phyloP scores from a whole-genome alignment of 371 early-diverging fungal species.

The Rhizopus arrhizus region DNA sequence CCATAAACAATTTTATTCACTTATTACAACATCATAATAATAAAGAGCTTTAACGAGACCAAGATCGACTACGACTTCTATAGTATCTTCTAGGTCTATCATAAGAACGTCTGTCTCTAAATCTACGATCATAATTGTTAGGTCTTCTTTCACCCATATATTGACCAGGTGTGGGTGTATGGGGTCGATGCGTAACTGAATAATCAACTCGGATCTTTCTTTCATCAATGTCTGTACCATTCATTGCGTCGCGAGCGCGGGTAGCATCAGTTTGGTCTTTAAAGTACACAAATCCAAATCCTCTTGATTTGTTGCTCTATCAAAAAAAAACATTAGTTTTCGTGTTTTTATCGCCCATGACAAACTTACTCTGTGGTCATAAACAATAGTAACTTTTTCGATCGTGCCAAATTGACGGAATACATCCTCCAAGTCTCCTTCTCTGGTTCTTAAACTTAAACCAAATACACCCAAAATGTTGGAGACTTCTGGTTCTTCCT shows the following conservation, averaged over 20 bases:
- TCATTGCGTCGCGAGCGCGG: constrained; percentile 72
- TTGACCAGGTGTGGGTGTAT: constrained; percentile 71
- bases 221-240: constrained; percentile 63
- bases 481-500: constrained; percentile 52
- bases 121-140: constrained; percentile 24
- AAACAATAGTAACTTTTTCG: constrained; percentile 62
- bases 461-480: constrained; percentile 83
- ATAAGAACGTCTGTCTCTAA: constrained; percentile 25
- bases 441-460: constrained; percentile 70
- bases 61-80: constrained; percentile 46
- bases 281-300: constrained; percentile 90
- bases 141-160: constrained; percentile 64
- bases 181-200: constrained; percentile 68
- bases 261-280: constrained; percentile 74
- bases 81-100: constrained; percentile 41
- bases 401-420: constrained; percentile 70
- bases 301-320: constrained; percentile 58
- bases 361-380: constrained; percentile 57
- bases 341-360: background rate
- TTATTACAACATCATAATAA: constrained; percentile 17
- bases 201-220: constrained; percentile 82
- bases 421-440: constrained; percentile 67
- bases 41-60: constrained; percentile 34
- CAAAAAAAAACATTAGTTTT: background rate
- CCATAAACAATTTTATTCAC: constrained; percentile 10